Evolutionary conservation across 805 yeast species (phyloP), one percentile per base, ranked within the genome.

Genomic region (Ogataea methanolica): DNA sequence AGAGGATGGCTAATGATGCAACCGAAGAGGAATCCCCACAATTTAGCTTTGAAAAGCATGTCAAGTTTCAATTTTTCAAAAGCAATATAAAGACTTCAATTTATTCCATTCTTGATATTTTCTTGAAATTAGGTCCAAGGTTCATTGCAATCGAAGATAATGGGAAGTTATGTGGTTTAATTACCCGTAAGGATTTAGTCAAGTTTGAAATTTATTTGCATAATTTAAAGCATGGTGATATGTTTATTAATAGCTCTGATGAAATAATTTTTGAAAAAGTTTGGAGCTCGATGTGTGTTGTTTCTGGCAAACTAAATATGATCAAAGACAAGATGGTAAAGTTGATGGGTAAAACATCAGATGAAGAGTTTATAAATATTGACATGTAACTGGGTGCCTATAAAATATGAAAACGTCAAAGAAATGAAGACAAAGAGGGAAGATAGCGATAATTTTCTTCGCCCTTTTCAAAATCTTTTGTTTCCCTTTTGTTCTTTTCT

Each of bases 111-210:
- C 66, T 83, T 49, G 84, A 85, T 34, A 66, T 89, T 22, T 92
- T 94, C 62, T 76, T 79, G 49, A 82, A 84, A 53, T 61, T 90
- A 29, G 97, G 98, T 0, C 96, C 97, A 8, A 72, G 86, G 39
- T 76, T 82, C 29, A 73, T 94, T 1, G 71, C 85, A 38, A 83
- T 88, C 2, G 85, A 83, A 46, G 73, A 79, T 9, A 66, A 74
- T 31, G 94, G 91, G 1, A 51, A 61, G 2, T 60, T 88, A 16
- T 74, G 73, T 15, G 99, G 99, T 0, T 60, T 88, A n/a, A 68
- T 95, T 1, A 88, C 96, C 0, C 75, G 91, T 48, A 94, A 94
- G 59, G 98, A 91, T 60, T 71, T 92, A 16, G 65, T 91, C 44
- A 73, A 83, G 51, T 88, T 78, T 57, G 85, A 83, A 53, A 51